Base-by-base conservation (phyloP, 805 yeast genomes). In the Yamadazyma scolyti region DNA sequence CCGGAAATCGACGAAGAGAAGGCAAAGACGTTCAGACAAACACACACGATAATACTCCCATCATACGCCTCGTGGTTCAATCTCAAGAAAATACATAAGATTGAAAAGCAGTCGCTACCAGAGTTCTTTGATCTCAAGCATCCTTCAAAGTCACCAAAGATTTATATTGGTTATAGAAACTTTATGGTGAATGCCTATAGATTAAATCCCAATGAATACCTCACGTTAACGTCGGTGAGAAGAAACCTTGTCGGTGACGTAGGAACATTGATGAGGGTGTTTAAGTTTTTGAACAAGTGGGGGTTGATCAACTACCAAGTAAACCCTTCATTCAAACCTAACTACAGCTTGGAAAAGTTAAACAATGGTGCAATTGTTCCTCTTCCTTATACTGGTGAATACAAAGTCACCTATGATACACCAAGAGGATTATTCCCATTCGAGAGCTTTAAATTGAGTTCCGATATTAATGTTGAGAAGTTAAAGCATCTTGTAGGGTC, bases 351-450 rank as follows among this genome's bases (percentile, higher is more conserved):
- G 11, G 84, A 79, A 34, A 64, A 62, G 36, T 40, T 62, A 23
- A 64, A 68, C 8, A 61, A 62, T 39, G 71, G 70, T 1, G 48
- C 52, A 15, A 60, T 50, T 49, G 67, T 61, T 16, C 68, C 68
- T 7, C 82, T 86, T 26, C 89, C 88, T 14, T 77, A 70, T 45
- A 77, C 87, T 2, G 88, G 87, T 7, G 85, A 81, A 43, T 87
- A 78, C 61, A 73, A 79, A 33, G 80, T 85, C 2, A 79, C 76
- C 37, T 78, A 77, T 48, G 97, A 89, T 55, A 84, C 95, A 0
- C 97, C 97, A 28, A 70, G 95, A 42, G 97, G 97, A 0, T 62
- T 87, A 46, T 88, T 86, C 53, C 97, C 97, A 12, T 89, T 87
- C 59, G 89, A 87, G 53, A 77, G 89, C 16, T 84, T 77, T 58